phyloP scores from a whole-genome alignment of 2,329 filamentous ascomycete genomes.

The Botrytis aclada region DNA sequence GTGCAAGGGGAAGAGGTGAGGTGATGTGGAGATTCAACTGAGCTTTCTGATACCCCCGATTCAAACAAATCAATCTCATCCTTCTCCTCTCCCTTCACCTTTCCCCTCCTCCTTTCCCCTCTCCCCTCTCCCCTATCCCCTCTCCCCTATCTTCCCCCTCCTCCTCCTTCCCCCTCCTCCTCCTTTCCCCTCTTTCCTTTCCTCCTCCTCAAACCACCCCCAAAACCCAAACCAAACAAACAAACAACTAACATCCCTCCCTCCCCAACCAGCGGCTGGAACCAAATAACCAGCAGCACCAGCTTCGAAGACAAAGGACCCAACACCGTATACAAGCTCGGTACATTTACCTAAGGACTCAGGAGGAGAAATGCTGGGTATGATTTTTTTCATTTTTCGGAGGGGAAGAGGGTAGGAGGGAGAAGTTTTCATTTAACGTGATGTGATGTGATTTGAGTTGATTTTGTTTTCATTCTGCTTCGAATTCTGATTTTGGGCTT shows the following conservation, averaged over 20 bases:
- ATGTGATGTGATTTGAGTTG: neutral
- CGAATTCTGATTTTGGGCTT: neutral
- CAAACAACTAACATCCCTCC: neutral
- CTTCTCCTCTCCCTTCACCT: neutral
- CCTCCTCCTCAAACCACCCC: no score
- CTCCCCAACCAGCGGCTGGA: slow-evolving; percentile 16
- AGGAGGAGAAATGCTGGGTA: no score
- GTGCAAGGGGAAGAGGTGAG: no score
- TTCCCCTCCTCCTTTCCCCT: neutral
- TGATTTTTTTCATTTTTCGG: neutral
- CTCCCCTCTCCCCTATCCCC: no score
- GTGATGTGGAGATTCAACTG: neutral
- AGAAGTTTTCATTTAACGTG: no score
- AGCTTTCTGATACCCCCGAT: no score
- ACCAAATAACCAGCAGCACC: slow-evolving; percentile 4
- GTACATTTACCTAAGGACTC: slow-evolving; percentile 10
- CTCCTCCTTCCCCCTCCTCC: neutral
- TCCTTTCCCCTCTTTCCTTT: no score
- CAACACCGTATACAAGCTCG: slow-evolving; percentile 20
- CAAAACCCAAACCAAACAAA: neutral
- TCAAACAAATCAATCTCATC: no score
- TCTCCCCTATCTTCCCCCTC: neutral
- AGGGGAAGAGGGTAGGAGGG: neutral
- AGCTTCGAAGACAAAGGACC: slow-evolving; percentile 20
- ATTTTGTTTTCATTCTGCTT: neutral